Evolutionary conservation across 768 basidiomycete genomes (phyloP).

Genomic region (Lactarius trivialis): DNA sequence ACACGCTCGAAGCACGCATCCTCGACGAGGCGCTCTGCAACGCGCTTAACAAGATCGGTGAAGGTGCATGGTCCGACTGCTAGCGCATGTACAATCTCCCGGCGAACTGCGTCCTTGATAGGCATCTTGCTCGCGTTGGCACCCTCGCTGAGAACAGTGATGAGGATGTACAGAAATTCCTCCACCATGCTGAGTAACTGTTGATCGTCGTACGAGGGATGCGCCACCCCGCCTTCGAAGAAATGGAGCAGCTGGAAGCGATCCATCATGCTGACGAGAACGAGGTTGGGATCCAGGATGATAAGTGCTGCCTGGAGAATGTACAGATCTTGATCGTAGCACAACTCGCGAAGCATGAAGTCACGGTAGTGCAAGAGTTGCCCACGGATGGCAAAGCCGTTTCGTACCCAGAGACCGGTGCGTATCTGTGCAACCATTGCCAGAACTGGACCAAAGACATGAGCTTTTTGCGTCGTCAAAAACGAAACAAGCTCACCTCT

Average conservation of each 20-base stretch:
- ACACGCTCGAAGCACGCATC: slow-evolving; percentile 76
- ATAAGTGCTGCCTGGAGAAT: slow-evolving; percentile 82
- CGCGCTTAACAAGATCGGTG: slow-evolving; percentile 84
- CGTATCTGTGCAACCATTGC: slow-evolving; percentile 93
- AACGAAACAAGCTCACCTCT: slow-evolving; percentile 50
- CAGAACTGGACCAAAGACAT: slow-evolving; percentile 44
- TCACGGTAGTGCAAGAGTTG: slow-evolving; percentile 95
- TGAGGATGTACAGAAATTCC: slow-evolving; percentile 82
- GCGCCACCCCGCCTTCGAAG: slow-evolving; percentile 61
- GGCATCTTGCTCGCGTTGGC: slow-evolving; percentile 66
- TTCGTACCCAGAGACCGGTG: slow-evolving; percentile 94
- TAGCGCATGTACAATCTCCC: slow-evolving; percentile 87
- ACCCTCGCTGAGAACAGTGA: slow-evolving; percentile 80
- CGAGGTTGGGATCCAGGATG: slow-evolving; percentile 67
- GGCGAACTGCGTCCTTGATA: slow-evolving; percentile 54
- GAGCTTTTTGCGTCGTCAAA: background rate
- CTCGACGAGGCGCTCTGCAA: slow-evolving; percentile 85
- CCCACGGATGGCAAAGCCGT: slow-evolving; percentile 91
- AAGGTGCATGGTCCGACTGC: slow-evolving; percentile 84
- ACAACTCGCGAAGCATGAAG: slow-evolving; percentile 90
- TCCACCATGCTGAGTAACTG: slow-evolving; percentile 85
- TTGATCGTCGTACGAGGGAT: slow-evolving; percentile 55
- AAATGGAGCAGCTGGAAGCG: slow-evolving; percentile 78
- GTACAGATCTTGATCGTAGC: slow-evolving; percentile 94
- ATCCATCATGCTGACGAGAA: slow-evolving; percentile 83